Base-by-base conservation (phyloP, 106 monocot species). In the Vanilla planifolia region DNA sequence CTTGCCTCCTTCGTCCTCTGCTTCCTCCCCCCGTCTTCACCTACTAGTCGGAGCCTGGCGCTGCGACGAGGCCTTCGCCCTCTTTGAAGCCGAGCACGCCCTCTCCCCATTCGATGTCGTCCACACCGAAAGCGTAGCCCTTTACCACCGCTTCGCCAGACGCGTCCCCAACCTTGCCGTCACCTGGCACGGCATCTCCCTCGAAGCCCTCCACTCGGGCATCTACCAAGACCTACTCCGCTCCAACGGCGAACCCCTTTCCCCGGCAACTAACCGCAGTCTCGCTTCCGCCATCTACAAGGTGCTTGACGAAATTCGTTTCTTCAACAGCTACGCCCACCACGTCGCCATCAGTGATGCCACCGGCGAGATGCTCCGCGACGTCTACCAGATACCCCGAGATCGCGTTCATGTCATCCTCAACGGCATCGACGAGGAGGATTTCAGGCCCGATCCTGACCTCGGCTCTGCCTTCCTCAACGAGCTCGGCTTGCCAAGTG, bases 301-400 rank as follows among this genome's bases (percentile, higher is more conserved):
- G 60, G 81, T 98, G 37, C 71, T 98, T 17, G 43, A 75, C 48
- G 98, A 99, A 78, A 85, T 92, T 44, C 65, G 85, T 20, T 99
- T 99, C 85, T 99, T 99, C 77, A 60, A 65, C 14, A 77, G 64
- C 70, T 99, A 99, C 75, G 75, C 81, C 20, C 98, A 92, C 71
- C 98, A 99, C 59, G 78, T 92, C 6, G 92, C 92, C 52, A 88
- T 88, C 62, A 99, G 92, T 66, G 85, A 99, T 70, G 69, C 75
- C 45, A 73, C 65, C 23, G 98, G 92, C 3, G 98, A 99, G 60
- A 88, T 92, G 74, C 82, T 99, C 41, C 71, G 92, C 22, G 98
- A 99, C 63, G 81, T 88, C 47, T 99, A 99, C 65, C 98, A 99
- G 50, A 79, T 99, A 63, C 92, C 91, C 0, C 8, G 24, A 40